Percentiles rank a stretch among this genome's conserved stretches.
Conservation (phyloP, 805 yeast species). For the Nakazawaea ishiwadae region DNA sequence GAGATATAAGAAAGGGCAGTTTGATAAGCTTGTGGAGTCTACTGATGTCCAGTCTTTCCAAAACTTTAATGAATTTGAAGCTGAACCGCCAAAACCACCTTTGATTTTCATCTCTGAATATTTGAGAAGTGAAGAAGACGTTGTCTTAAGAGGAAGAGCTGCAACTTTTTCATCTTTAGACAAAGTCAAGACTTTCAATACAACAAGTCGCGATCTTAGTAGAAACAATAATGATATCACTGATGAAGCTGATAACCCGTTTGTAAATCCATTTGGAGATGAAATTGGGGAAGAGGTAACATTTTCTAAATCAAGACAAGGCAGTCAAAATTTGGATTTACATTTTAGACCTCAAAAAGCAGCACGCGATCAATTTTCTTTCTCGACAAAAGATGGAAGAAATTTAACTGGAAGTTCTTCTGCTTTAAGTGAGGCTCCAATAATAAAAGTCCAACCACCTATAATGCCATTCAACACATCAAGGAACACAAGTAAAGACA, state of each 20-base stretch:
- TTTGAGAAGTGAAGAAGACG: slow-evolving; percentile 2
- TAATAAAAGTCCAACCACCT: background rate
- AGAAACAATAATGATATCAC: slow-evolving; percentile 2
- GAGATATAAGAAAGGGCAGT: slow-evolving; percentile 32
- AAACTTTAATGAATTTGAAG: background rate
- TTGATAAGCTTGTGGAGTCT: slow-evolving; percentile 4
- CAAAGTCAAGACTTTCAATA: background rate
- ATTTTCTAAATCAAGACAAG: background rate
- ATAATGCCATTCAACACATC: background rate
- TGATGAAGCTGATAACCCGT: background rate
- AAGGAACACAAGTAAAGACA: slow-evolving; percentile 2
- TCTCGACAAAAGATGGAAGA: slow-evolving; percentile 1
- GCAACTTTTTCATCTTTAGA: background rate
- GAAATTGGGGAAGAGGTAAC: background rate
- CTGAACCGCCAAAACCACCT: slow-evolving; percentile 2
- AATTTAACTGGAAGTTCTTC: slow-evolving; percentile 4
- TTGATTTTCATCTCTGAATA: slow-evolving; percentile 10
- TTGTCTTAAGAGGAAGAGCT: background rate
- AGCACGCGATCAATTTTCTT: background rate
- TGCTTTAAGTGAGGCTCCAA: background rate
- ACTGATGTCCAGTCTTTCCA: background rate
- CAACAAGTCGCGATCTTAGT: background rate
- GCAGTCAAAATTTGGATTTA: background rate
- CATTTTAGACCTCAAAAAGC: background rate
- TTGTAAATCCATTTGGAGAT: background rate